phyloP scores from a whole-genome alignment of 176 grass and related monocot species.

The Carex littledalei region DNA sequence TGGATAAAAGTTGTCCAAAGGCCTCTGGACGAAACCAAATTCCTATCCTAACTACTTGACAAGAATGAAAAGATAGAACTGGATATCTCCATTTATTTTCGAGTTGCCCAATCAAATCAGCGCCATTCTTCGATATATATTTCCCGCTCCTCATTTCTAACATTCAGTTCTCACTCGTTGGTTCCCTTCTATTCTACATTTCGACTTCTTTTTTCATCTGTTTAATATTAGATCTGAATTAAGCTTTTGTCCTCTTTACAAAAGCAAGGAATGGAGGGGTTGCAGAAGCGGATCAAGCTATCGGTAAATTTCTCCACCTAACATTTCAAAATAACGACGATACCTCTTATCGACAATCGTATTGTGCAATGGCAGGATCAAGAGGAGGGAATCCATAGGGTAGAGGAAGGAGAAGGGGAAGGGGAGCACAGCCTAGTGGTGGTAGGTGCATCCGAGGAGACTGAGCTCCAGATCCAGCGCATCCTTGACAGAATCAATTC shows the following conservation, averaged over 20 bases:
- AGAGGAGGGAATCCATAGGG: conserved; percentile 32
- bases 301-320: neutral
- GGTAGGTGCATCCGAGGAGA: conserved; percentile 38
- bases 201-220: neutral
- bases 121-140: neutral
- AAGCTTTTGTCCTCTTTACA: neutral
- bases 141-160: neutral
- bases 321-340: neutral
- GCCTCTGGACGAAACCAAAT: too few relatives aligned
- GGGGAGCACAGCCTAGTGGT: neutral
- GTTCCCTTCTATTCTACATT: neutral
- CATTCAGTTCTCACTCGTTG: neutral
- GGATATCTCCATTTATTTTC: neutral
- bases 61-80: neutral
- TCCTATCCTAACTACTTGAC: too few relatives aligned
- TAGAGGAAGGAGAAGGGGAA: conserved; percentile 17
- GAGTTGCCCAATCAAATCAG: neutral
- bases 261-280: neutral
- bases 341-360: neutral
- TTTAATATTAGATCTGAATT: neutral
- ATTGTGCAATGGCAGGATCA: neutral
- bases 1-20: too few relatives aligned
- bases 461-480: conserved; percentile 60
- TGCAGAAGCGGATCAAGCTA: conserved; percentile 1
- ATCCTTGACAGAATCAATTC: conserved; percentile 68